A percentile compares a stretch with the other conserved stretches of the same genome.
phyloP scores from a whole-genome alignment of 164 flowering plant species.

The Aristolochia fimbriata region DNA sequence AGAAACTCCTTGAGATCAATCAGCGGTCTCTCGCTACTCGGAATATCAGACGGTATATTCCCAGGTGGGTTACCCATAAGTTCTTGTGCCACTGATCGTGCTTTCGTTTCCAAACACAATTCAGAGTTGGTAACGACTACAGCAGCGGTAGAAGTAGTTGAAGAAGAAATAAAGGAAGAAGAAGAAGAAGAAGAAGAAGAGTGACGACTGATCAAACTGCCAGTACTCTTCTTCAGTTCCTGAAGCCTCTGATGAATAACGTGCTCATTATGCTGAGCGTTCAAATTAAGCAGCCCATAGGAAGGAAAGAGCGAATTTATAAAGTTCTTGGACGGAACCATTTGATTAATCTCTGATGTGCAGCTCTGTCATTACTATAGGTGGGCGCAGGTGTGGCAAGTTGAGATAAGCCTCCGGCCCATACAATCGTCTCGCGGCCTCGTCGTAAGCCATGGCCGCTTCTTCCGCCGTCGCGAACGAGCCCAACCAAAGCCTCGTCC shows the following conservation, averaged over 20 bases:
- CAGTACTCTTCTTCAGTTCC: conserved; percentile 51
- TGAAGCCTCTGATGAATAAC: conserved; percentile 88
- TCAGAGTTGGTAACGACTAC: conserved; percentile 19
- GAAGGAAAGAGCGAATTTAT: conserved; percentile 73
- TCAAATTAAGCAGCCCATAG: conserved; percentile 63
- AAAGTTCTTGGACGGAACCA: conserved; percentile 75
- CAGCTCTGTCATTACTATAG: conserved; percentile 21
- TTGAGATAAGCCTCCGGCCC: conserved; percentile 95
- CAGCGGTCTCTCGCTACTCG: conserved; percentile 52
- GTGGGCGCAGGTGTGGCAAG: conserved; percentile 69
- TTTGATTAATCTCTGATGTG: conserved; percentile 43
- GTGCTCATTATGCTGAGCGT: conserved; percentile 83
- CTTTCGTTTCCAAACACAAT: conserved; percentile 4
- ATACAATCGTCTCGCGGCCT: conserved; percentile 75
- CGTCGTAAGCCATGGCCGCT: conserved; percentile 98
- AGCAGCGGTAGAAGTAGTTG: too few species aligned
- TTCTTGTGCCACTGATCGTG: conserved; percentile 6
- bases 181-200: conserved; percentile 12
- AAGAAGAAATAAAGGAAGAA: conserved; percentile 7
- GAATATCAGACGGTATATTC: too few species aligned
- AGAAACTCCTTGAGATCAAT: conserved; percentile 89
- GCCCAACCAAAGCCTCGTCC: conserved; percentile 93
- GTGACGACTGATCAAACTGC: conserved; percentile 1
- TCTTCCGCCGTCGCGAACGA: conserved; percentile 94
- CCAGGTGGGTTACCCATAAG: conserved; percentile 3